Base-by-base conservation (phyloP, 2,329 filamentous ascomycete genomes). In the Clonostachys sp. region DNA sequence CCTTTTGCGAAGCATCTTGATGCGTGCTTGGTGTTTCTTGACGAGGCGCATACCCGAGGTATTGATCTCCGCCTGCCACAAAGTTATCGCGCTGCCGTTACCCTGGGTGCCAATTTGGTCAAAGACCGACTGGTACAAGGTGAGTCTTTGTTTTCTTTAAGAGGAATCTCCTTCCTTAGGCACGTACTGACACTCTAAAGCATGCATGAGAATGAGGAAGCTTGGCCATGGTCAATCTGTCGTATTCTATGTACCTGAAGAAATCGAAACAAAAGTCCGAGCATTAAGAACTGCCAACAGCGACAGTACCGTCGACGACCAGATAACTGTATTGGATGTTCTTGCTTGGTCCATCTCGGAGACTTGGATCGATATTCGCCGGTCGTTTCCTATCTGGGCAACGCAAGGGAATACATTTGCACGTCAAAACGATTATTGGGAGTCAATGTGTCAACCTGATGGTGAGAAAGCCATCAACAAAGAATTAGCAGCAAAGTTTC, bases 141-240 rank as follows among this genome's bases (percentile, higher is more conserved):
- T 30, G 24, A 30, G 24, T 77, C 76, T 34, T 34, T 67, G 12
- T 4, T 40, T n/a, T 13, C 6, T 5, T 18, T 14, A n/a, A n/a
- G n/a, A n/a, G n/a, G 12, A 1, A n/a, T 2, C 3, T 40, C n/a
- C 12, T 6, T 30, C 9, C 24, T 9, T 9, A 6, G 10, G 13
- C 4, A 40, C 4, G 3, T 12, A 40, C 17, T 18, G 38, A n/a
- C 8, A n/a, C 24, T 10, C 9, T 30, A 4, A 30, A 80, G 84
- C 83, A 0, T 86, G 83, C 49, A 88, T 87, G 82, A 64, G 86
- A n/a, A 82, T 90, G 77, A 64, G 86, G 12, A 80, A 84, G 49
- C 70, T 91, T 0, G 86, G 84, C 0, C 65, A 79, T 3, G 84
- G 84, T 0, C 86, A 91, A 53, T 81, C 79, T 0, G 74, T 89